Evolutionary conservation across 768 basidiomycete species (phyloP), one percentile per base, ranked within the genome.

Genomic region (Suillus hirtellus): DNA sequence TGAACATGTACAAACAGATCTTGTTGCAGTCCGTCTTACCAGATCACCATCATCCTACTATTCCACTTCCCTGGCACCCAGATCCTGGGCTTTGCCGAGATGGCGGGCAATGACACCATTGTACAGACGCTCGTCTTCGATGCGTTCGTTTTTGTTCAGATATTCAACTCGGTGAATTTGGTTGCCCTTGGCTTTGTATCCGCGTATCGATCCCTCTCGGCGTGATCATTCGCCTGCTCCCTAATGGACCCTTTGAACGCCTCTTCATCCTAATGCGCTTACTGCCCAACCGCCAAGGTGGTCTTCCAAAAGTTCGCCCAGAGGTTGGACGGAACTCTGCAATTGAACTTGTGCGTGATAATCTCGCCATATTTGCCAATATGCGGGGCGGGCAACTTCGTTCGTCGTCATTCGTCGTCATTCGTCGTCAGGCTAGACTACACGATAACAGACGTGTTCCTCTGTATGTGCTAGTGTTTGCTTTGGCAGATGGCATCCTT

Each of bases 1-100:
- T 90, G 59, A 83, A 97, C 71, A 99, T 99, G 97, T 89, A 95
- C 83, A 98, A 95, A 81, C 94, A 95, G 82, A 99, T 99, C 62
- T 61, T 94, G 58, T 83, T 91, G 63, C 97, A 99, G 75, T 93
- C 96, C 0, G 70, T 84, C 0, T 99, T 99, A 95, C 73, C 95
- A 98, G 74, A 90, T 90, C 68, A 74, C 79, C 64, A 77, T 96
- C 73, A 92, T 89, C 47, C 85, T 99, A 42, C 72, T 96, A 60
- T 91, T 99, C 80, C 95, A 99, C 73, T 99, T 96, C 78, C 80
- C 82, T 31, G 95, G 96, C 17, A 69, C 80, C 21, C 61, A 73
- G 34, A 96, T 99, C 62, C 84, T 98, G 46, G 85, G 86, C 2
- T 78, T 86, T 38, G 76, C 79, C 35, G 63, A 80, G 55, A 68